Evolutionary conservation across 257 asterid species (phyloP), one percentile per base, ranked within the genome.

Genomic region (Lavandula angustifolia): DNA sequence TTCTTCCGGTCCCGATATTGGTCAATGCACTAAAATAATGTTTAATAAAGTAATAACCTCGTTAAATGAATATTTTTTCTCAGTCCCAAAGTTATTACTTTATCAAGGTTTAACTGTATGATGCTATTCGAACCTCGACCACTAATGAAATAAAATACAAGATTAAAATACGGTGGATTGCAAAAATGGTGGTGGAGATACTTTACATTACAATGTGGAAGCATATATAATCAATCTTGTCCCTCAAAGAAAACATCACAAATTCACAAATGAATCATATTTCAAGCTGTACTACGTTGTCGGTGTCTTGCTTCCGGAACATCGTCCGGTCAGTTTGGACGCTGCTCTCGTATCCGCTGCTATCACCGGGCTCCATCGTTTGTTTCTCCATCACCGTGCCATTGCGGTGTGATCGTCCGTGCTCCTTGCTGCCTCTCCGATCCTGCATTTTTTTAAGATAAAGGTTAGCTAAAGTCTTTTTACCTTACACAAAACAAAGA

Each of bases 301-400:
- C 95, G 0, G 82, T 78, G 78, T 91, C 95, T 73, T 72, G 89
- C 75, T 69, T 87, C 80, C 80, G 79, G 78, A 79, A 70, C 76
- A 82, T 68, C 42, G 75, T 69, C 56, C 69, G 55, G 51, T 76
- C 89, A 11, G 85, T 84, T 68, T 86, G 94, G 41, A 76, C 82
- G 18, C 90, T 76, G 76, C 95, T 91, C 69, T 88, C 98, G 11
- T 88, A 91, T 58, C 96, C 96, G 42, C 95, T 86, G 54, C 95
- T 88, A 53, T 91, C 98, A 9, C 94, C 96, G 0, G 88, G 82
- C 63, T 91, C 98, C 6, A 49, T 57, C 57, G 76, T 13, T 38
- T 74, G 78, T 57, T 76, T 91, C 64, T 80, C 95, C 67, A 48
- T 63, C 9, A 71, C 12, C 69, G 75, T 12, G 32, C 71, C 72